Evolutionary conservation across 768 basidiomycete species (phyloP), one percentile per base, ranked within the genome.

Genomic region (Pisolithus albus): DNA sequence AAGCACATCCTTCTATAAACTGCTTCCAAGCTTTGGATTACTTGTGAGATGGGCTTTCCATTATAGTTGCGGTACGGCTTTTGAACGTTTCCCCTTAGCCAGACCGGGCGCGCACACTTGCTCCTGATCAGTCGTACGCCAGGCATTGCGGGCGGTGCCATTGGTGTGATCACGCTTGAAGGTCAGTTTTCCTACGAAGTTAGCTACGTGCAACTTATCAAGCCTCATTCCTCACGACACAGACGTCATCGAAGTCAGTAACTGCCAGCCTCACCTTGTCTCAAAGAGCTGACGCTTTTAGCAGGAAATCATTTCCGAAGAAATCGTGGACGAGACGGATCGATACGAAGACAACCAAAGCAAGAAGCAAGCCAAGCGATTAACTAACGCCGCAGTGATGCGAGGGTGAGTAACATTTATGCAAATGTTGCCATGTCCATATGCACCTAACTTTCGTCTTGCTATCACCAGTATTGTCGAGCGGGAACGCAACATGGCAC

Each of bases 1-100:
- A 98, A 69, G 93, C 93, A 5, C 74, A 74, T 39, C 91, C 92
- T 0, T 77, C 80, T 9, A 94, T 96, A 64, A 94, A 91, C 60
- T 96, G 89, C 61, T 92, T 96, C 73, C 92, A 97, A 64, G 92
- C 92, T 0, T 69, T 97, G 42, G 92, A 96, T 64, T 95, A 93
- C 64, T 94, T 90, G 88, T 89, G 60, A 36, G 80, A 34, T 61
- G 15, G 42, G 34, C 1, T 0, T 18, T 11, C 13, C 0, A 9
- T 32, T 4, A 8, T 26, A 19, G 34, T 41, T 18, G 10, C 7
- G 16, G 24, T 34, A 26, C 26, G 4, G 26, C 6, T 26, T 37
- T n/a, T 52, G 28, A 36, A 51, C 46, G 34, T 32, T 37, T 32
- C 8, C 40, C 34, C 40, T 13, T 47, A 89, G 87, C 70, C 95